phyloP scores from a whole-genome alignment of 202 grass and related monocot species.

The Musa balbisiana region DNA sequence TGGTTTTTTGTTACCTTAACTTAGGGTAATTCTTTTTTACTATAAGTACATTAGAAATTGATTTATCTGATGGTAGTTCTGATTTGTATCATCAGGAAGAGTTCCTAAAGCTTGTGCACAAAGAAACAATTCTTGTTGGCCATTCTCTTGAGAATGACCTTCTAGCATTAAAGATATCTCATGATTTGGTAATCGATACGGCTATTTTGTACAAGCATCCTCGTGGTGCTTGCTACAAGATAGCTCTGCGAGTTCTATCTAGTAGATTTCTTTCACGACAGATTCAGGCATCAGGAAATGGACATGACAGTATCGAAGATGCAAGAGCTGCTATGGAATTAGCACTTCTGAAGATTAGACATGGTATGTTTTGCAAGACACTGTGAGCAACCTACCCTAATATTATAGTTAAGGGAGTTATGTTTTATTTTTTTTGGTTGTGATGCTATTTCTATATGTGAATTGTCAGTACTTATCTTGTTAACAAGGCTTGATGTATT shows the following conservation, averaged over 20 bases:
- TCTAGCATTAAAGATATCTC: conserved; percentile 63
- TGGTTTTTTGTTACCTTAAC: not conserved
- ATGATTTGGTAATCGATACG: conserved; percentile 79
- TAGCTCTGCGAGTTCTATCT: conserved; percentile 79
- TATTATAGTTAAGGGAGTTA: not conserved
- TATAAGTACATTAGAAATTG: not conserved
- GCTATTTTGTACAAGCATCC: conserved; percentile 68
- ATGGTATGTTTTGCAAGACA: conserved; percentile 37
- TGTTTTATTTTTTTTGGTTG: not conserved
- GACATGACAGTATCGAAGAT: conserved; percentile 92
- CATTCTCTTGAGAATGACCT: conserved; percentile 98
- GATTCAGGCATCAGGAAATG: conserved; percentile 63
- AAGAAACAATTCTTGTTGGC: conserved; percentile 90
- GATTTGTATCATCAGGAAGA: conserved; percentile 47
- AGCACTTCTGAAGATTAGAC: conserved; percentile 73
- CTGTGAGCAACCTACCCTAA: not conserved
- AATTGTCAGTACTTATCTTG: not conserved
- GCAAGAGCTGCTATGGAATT: conserved; percentile 80
- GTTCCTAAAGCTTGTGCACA: conserved; percentile 60
- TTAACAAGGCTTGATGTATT: too few species aligned
- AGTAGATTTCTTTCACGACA: conserved; percentile 58
- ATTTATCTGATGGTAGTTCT: not conserved
- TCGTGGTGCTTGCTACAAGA: conserved; percentile 50
- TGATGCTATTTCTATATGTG: not conserved
- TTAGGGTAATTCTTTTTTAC: not conserved